Base-by-base conservation (phyloP, 352 stramenopile genomes). In the Globisporangium parvum region DNA sequence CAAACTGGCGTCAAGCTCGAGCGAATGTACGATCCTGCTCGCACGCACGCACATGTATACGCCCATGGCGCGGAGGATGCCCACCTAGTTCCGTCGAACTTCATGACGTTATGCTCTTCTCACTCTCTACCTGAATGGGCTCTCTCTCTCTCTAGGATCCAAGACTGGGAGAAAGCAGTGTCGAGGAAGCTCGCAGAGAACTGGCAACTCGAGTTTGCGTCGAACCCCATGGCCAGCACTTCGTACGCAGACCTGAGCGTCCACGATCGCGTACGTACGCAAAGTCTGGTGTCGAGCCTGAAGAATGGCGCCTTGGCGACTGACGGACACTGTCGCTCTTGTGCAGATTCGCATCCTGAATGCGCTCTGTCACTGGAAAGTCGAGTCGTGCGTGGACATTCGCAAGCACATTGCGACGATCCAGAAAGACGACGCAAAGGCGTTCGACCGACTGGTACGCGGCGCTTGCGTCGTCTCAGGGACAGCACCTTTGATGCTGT, bases 91-190 rank as follows among this genome's bases (percentile, higher is more conserved):
- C 15, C 11, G 20, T 20, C 39, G 14, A 4, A 2, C 41, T 2
- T 6, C 21, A 12, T 33, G 37, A 18, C 51, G 11, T 24, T 10
- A 39, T 24, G 24, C 39, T 54, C 11, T 5, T 37, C 14, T n/a
- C 18, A 1, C 28, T 35, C 51, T 33, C 31, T 21, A 54, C 26
- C 8, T 31, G 15, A 18, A 47, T 45, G 42, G 21, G 46, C 41
- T 56, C 53, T n/a, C 23, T 24, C 41, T 56, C 53, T n/a, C 23
- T 24, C 48, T 51, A 94, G 84, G 81, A 60, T 89, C 26, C 78
- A 91, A 63, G 84, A 92, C 57, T 94, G 84, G 84, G 81, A 94
- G 64, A 79, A 78, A 49, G 73, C 75, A 3, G 57, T 94, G 48
- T 63, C 66, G n/a, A 52, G 82, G 24, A 94, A 94, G 67, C 57